Evolutionary conservation across 108 stramenopile genomes (phyloP).

Genomic region (Cafeteria roenbergensis): DNA sequence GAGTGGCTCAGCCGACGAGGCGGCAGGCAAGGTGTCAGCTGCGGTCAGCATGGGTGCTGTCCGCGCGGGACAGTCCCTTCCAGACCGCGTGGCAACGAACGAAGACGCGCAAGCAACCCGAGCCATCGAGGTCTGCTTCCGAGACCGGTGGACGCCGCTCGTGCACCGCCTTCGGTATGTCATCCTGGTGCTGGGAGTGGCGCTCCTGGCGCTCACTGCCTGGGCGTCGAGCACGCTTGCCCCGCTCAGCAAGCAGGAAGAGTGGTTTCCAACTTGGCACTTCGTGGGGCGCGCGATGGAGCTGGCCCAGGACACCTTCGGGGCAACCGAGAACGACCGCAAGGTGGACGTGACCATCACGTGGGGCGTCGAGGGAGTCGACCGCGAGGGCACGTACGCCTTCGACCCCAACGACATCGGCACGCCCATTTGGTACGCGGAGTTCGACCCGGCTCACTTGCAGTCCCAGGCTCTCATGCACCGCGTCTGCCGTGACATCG

Average conservation of each 20-base stretch:
- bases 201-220: neutral
- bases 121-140: neutral
- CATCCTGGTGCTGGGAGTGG: neutral
- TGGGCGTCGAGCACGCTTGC: neutral
- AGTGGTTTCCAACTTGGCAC: neutral
- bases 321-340: slow-evolving; percentile 6
- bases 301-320: slow-evolving; percentile 5
- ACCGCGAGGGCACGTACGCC: slow-evolving; percentile 15
- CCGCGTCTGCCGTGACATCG: too few species aligned
- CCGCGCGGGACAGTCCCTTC: too few species aligned
- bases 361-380: slow-evolving; percentile 23
- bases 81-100: too few species aligned
- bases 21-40: neutral
- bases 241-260: neutral
- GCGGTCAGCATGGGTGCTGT: too few species aligned
- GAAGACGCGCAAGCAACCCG: neutral
- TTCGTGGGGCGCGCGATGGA: neutral
- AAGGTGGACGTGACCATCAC: slow-evolving; percentile 10
- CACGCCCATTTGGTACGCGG: slow-evolving; percentile 3
- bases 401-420: slow-evolving; percentile 19
- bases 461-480: neutral
- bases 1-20: neutral
- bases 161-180: neutral
- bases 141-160: neutral
- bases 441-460: slow-evolving; percentile 14